Conservation (phyloP, 176 grass and related monocot species). For the Stipa capillata region DNA sequence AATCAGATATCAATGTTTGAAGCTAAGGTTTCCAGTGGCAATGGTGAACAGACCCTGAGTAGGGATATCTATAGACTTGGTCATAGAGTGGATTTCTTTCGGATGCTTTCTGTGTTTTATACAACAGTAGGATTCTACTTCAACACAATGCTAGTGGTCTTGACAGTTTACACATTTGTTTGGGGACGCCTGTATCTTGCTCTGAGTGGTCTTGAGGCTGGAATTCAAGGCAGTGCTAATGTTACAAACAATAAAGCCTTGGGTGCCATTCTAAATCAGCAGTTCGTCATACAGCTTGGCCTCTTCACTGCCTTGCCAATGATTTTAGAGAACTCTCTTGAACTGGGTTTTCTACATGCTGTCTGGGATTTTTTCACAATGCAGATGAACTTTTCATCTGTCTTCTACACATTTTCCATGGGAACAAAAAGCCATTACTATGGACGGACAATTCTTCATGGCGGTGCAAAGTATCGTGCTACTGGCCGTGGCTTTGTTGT, state of each 20-base stretch:
- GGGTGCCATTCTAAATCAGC: slow-evolving; percentile 75
- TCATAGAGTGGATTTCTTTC: slow-evolving; percentile 91
- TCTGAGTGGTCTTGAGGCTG: slow-evolving; percentile 83
- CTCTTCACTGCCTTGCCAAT: slow-evolving; percentile 93
- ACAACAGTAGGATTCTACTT: slow-evolving; percentile 98
- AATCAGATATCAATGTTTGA: slow-evolving; percentile 99
- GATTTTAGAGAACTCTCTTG: slow-evolving; percentile 89
- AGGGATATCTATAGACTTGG: slow-evolving; percentile 93
- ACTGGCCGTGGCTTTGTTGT: slow-evolving; percentile 99
- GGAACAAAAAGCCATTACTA: slow-evolving; percentile 95
- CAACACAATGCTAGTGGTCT: slow-evolving; percentile 94
- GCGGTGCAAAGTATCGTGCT: slow-evolving; percentile 89
- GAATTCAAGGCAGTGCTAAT: slow-evolving; percentile 71
- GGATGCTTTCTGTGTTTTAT: slow-evolving; percentile 93
- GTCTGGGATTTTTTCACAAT: slow-evolving; percentile 96
- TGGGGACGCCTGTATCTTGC: slow-evolving; percentile 94
- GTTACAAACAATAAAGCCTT: slow-evolving; percentile 78
- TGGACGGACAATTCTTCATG: slow-evolving; percentile 96
- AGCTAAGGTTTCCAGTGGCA: slow-evolving; percentile 96
- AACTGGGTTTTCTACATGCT: slow-evolving; percentile 80
- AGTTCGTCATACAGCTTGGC: slow-evolving; percentile 90
- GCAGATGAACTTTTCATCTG: slow-evolving; percentile 84
- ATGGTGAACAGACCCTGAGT: slow-evolving; percentile 94
- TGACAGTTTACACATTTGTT: slow-evolving; percentile 92
- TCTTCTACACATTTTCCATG: slow-evolving; percentile 98